Evolutionary conservation across 2,329 filamentous ascomycete species (phyloP), one percentile per base, ranked within the genome.

Genomic region (Pseudogymnoascus verrucosus): DNA sequence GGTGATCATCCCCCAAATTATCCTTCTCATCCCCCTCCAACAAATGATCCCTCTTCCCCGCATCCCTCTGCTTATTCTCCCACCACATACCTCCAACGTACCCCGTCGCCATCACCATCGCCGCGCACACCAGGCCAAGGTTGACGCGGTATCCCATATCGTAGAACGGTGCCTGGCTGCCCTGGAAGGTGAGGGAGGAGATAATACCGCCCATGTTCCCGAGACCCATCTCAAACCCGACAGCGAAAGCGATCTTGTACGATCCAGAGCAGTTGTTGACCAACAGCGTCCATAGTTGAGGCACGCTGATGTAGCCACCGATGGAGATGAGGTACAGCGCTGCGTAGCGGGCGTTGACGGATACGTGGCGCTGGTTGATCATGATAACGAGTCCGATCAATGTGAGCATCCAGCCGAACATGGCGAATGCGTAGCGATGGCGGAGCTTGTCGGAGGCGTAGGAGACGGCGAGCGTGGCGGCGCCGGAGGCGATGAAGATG

Each of bases 151-250:
- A 61, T 5, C 59, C 59, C 39, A 40, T 39, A 23, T 40, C 36
- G 16, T 84, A 90, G 64, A 89, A 74, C 0, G 88, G 88, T 0
- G 70, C 83, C 69, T 90, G 86, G 68, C 76, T 82, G 0, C 80
- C 79, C 16, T 89, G 69, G 73, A 86, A 89, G 1, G 78, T 80
- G 85, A 85, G 88, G 0, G 84, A 86, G 1, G 82, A 80, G 63
- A 87, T 79, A 42, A 89, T 73, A 0, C 87, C 88, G 5, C 88
- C 88, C 21, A 89, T 71, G 62, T 89, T 90, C 40, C 87, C 88
- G 16, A 89, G 76, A 84, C 89, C 89, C 69, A 89, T 78, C 67
- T 82, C 80, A 67, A 81, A 77, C 0, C 76, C 78, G 8, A 79
- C 77, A 1, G 77, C 77, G 31, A 80, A 78, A 2, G 80, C 77